Evolutionary conservation across 2,329 filamentous ascomycete species (phyloP).

Genomic region (Cephalotrichum gorgonifer): DNA sequence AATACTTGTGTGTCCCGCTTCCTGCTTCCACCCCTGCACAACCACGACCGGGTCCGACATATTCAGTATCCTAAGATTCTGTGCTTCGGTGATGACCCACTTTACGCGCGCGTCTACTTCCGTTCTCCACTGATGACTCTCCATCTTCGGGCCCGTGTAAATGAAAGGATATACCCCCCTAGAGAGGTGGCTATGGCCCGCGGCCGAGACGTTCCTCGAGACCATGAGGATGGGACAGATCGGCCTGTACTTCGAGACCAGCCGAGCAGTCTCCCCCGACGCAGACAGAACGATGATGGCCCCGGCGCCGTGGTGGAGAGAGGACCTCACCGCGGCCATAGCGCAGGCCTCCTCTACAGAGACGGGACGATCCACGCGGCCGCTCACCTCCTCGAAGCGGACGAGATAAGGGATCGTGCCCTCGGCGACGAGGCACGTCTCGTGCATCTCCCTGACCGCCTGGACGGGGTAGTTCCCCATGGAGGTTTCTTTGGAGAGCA

Average conservation of each 20-base stretch:
- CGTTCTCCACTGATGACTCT: background rate
- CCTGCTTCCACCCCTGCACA: conserved; percentile 1
- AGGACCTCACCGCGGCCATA: conserved; percentile 93
- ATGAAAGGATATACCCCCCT: conserved; percentile 80
- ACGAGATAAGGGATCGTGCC: conserved; percentile 95
- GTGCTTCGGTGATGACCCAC: background rate
- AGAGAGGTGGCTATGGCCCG: conserved; percentile 88
- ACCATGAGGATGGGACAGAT: conserved; percentile 99
- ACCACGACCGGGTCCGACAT: background rate
- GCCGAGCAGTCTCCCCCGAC: conserved; percentile 85
- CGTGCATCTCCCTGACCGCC: conserved; percentile 95
- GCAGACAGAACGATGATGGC: conserved; percentile 95
- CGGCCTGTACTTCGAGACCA: conserved; percentile 96
- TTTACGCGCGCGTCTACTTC: background rate
- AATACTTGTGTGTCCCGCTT: background rate
- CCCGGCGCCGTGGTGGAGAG: conserved; percentile 89
- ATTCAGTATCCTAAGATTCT: background rate
- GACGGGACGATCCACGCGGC: conserved; percentile 71
- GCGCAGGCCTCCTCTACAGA: conserved; percentile 86
- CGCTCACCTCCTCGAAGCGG: conserved; percentile 91
- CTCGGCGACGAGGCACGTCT: conserved; percentile 92
- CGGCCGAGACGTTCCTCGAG: conserved; percentile 72
- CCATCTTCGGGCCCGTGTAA: background rate
- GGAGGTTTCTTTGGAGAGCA: conserved; percentile 98
- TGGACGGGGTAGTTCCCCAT: conserved; percentile 92